phyloP scores from a whole-genome alignment of 2,329 filamentous ascomycete species.

The Ceratocystis variospora region DNA sequence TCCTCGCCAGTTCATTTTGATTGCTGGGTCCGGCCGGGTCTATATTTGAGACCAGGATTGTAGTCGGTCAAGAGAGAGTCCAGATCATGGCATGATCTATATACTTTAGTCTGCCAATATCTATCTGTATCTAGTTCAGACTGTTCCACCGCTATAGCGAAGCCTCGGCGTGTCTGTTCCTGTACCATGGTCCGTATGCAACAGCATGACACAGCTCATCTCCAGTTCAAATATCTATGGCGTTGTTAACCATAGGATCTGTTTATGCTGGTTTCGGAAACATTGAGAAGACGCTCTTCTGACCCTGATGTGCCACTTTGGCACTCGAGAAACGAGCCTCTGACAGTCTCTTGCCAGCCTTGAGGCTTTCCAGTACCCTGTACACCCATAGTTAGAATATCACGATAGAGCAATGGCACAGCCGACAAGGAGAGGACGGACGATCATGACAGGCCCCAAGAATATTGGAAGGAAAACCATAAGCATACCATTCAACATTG shows the following conservation, averaged over 20 bases:
- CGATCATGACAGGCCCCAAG: background rate
- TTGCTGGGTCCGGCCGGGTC: background rate
- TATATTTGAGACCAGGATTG: background rate
- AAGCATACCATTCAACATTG: constrained; percentile 58
- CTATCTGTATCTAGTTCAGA: background rate
- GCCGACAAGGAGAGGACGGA: constrained; percentile 6
- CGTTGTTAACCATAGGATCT: background rate
- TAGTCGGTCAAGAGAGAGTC: background rate
- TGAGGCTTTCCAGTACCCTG: constrained; percentile 74
- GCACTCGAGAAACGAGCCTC: constrained; percentile 58
- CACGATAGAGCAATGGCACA: constrained; percentile 15
- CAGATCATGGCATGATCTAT: background rate
- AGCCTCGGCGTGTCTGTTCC: background rate
- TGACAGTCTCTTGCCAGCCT: constrained; percentile 56
- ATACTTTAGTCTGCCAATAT: background rate
- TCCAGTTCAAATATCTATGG: background rate
- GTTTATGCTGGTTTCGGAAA: constrained; percentile 22
- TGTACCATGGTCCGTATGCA: background rate
- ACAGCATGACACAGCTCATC: background rate
- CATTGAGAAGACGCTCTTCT: constrained; percentile 49
- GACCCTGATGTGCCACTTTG: constrained; percentile 46
- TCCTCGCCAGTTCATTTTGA: background rate
- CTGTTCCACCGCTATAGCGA: background rate
- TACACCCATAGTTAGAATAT: background rate
- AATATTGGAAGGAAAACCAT: background rate